A percentile compares a stretch with the other conserved stretches of the same genome.
Conservation (phyloP, 257 asterid genomes). For the Rauvolfia tetraphylla region DNA sequence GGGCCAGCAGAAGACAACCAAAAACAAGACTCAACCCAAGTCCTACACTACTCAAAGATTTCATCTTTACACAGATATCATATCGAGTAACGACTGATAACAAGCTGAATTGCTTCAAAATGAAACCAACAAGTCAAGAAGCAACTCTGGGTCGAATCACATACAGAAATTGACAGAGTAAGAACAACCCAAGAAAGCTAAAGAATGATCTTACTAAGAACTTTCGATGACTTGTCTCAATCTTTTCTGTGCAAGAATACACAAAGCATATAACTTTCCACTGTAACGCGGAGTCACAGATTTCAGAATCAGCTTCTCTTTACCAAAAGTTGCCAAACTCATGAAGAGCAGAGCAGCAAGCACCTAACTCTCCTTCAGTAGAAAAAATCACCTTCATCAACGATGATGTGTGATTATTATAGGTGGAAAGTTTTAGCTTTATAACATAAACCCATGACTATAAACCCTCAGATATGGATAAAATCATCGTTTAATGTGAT, state of each 20-base stretch:
- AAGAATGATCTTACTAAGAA: neutral
- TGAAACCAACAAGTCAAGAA: neutral
- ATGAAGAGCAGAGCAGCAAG: slow-evolving; percentile 8
- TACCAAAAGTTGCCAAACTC: slow-evolving; percentile 8
- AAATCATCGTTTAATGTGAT: neutral
- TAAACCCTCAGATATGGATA: slow-evolving; percentile 5
- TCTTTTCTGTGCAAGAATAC: slow-evolving; percentile 8
- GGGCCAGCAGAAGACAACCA: slow-evolving; percentile 58
- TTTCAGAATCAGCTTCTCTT: slow-evolving; percentile 15
- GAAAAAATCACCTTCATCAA: slow-evolving; percentile 17
- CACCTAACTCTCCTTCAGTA: neutral
- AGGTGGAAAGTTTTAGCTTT: slow-evolving; percentile 6
- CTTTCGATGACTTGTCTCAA: slow-evolving; percentile 12
- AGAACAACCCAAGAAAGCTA: slow-evolving; percentile 7
- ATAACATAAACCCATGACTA: slow-evolving; percentile 7
- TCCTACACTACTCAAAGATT: slow-evolving; percentile 54
- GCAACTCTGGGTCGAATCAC: neutral
- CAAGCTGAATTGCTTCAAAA: neutral
- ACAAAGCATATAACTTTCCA: neutral
- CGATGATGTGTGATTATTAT: slow-evolving; percentile 20
- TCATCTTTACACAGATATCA: slow-evolving; percentile 36
- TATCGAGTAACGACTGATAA: neutral
- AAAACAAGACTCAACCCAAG: slow-evolving; percentile 58
- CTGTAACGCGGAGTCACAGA: slow-evolving; percentile 2
- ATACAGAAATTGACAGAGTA: neutral